A percentile compares a stretch with the other conserved stretches of the same genome.
Conservation (phyloP, 371 early-diverging fungal species). For the Vairimorpha necatrix region DNA sequence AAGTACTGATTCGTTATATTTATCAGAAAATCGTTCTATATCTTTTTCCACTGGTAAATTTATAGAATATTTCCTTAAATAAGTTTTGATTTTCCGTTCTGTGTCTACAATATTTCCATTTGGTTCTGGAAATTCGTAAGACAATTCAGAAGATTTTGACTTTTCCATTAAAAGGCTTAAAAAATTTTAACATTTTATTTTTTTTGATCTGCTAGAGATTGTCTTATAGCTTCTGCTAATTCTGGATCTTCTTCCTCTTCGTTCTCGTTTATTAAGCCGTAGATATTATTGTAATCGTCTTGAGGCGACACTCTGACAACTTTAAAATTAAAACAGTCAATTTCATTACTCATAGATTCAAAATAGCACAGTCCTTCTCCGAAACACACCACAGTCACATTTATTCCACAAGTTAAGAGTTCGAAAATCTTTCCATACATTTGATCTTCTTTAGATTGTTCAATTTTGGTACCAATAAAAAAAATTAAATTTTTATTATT, state of each 20-base stretch:
- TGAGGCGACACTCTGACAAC: conserved; percentile 14
- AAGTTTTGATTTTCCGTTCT: conserved; percentile 39
- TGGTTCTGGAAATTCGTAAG: conserved; percentile 29
- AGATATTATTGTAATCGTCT: conserved; percentile 27
- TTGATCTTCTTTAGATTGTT: conserved; percentile 71
- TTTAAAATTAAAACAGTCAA: conserved; percentile 30
- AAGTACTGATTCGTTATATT: conserved; percentile 19
- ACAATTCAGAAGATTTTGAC: not conserved
- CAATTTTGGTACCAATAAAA: conserved; percentile 81
- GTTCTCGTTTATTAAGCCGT: conserved; percentile 8
- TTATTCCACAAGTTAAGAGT: conserved; percentile 87
- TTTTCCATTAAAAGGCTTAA: not conserved
- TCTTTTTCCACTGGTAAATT: conserved; percentile 29
- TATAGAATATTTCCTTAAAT: conserved; percentile 36
- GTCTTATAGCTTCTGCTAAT: conserved; percentile 52
- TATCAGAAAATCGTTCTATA: conserved; percentile 48
- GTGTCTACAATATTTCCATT: not conserved
- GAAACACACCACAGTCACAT: conserved; percentile 86
- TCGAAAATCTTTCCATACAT: conserved; percentile 79
- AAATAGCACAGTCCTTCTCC: conserved; percentile 83
- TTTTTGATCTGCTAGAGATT: conserved; percentile 41
- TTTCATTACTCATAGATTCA: conserved; percentile 45
- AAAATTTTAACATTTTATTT: conserved; percentile 10
- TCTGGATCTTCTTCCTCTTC: conserved; percentile 53
- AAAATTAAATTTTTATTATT: conserved; percentile 83